A percentile compares a stretch with the other conserved stretches of the same genome.
These are phyloP conservation scores for Aleurites moluccanus DNA, from an alignment of 441 rosid genomes.

Conservation along the genomic window DNA sequence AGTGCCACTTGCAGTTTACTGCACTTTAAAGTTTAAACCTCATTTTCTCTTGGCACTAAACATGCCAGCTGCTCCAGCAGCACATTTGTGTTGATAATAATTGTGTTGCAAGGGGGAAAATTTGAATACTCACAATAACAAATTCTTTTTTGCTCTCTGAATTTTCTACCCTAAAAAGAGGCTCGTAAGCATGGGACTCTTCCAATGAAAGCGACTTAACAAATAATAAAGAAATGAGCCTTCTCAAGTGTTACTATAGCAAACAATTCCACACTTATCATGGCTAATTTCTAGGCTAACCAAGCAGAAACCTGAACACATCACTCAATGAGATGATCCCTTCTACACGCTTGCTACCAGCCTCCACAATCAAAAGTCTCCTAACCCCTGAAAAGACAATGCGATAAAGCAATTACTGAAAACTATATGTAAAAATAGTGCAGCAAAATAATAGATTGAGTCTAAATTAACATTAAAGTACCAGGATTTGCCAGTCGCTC, in stretches of 20 bases:
- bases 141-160: conserved; percentile 39
- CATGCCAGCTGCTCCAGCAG: conserved; percentile 27
- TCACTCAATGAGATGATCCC: conserved; percentile 89
- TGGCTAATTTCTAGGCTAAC: conserved; percentile 25
- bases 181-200: conserved; percentile 22
- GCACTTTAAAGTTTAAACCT: conserved; percentile 16
- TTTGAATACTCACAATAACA: conserved; percentile 49
- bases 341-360: conserved; percentile 98
- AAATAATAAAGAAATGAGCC: conserved; percentile 26
- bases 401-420: conserved; percentile 2
- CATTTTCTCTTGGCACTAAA: conserved; percentile 25
- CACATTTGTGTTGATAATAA: conserved; percentile 25
- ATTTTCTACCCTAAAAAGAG: conserved; percentile 41
- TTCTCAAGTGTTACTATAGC: conserved; percentile 12
- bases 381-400: conserved; percentile 62
- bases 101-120: conserved; percentile 26
- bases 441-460: background rate
- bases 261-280: conserved; percentile 17
- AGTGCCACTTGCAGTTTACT: conserved; percentile 16
- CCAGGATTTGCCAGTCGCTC: conserved; percentile 83
- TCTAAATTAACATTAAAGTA: conserved; percentile 18
- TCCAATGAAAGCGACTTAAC: conserved; percentile 28
- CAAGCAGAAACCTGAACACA: conserved; percentile 79
- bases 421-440: background rate
- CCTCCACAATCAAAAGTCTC: conserved; percentile 87